Evolutionary conservation across 768 basidiomycete species (phyloP).

Genomic region (Goffeauzyma gilvescens): DNA sequence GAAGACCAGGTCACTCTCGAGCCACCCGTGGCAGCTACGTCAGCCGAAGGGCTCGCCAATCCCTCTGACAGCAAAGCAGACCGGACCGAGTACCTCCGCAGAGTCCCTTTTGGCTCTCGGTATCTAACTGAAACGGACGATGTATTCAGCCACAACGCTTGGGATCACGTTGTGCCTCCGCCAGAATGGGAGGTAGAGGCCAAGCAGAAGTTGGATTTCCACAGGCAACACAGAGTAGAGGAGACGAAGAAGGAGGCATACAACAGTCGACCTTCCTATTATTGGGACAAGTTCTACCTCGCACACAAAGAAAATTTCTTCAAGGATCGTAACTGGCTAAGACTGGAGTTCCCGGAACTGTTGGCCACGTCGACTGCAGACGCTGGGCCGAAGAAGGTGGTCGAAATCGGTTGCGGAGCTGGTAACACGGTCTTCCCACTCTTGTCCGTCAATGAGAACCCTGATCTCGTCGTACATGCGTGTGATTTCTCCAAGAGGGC

Average conservation of each 20-base stretch:
- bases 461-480: constrained; percentile 50
- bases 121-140: constrained; percentile 21
- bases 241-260: too few species aligned
- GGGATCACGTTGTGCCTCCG: constrained; percentile 71
- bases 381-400: constrained; percentile 55
- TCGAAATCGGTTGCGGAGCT: constrained; percentile 86
- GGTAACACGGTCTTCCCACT: constrained; percentile 92
- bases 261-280: background rate
- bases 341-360: constrained; percentile 86
- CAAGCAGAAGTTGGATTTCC: constrained; percentile 4
- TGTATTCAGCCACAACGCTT: constrained; percentile 28
- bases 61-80: too few species aligned
- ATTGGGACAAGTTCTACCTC: constrained; percentile 86
- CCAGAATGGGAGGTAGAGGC: constrained; percentile 8
- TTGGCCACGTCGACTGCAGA: constrained; percentile 47
- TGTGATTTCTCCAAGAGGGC: constrained; percentile 85
- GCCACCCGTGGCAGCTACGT: too few species aligned
- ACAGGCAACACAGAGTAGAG: constrained; percentile 5
- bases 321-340: constrained; percentile 83
- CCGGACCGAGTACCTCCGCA: constrained; percentile 4
- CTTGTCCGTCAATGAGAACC: constrained; percentile 62
- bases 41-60: too few species aligned
- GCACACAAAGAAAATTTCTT: constrained; percentile 57
- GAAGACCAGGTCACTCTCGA: too few species aligned
- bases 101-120: constrained; percentile 24